These are phyloP conservation scores for Ustilago shanxiensis DNA, from an alignment of 1,284 basidiomycete genomes.

Conservation along the genomic window DNA sequence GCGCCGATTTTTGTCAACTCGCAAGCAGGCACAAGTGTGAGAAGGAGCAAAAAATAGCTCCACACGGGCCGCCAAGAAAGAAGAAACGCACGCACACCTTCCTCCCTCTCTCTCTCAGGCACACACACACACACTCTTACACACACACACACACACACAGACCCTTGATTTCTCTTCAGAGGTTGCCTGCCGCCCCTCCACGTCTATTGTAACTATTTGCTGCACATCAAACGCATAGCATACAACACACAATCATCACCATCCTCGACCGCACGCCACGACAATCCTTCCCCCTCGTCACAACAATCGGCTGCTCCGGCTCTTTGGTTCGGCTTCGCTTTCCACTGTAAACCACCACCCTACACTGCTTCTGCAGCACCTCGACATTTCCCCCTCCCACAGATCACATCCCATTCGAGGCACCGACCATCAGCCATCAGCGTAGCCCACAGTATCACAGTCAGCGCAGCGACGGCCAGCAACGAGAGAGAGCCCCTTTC, in stretches of 20 bases:
- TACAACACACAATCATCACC: not conserved
- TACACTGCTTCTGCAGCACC: too few relatives aligned
- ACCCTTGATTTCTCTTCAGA: not conserved
- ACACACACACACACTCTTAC: too few relatives aligned
- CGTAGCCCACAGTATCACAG: not conserved
- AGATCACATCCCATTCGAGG: not conserved
- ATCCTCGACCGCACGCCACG: not conserved
- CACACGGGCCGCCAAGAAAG: not conserved
- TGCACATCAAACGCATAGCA: not conserved
- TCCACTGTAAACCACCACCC: too few relatives aligned
- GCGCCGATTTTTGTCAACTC: too few relatives aligned
- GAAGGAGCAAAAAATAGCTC: too few relatives aligned
- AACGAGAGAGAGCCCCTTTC: too few relatives aligned
- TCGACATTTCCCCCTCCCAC: too few relatives aligned
- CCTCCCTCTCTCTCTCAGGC: too few relatives aligned
- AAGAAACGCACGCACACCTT: not conserved
- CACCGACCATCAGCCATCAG: too few relatives aligned
- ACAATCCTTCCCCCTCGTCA: not conserved
- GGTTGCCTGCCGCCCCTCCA: not conserved
- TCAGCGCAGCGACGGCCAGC: too few relatives aligned
- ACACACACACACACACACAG: constrained; percentile 6
- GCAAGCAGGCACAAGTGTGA: too few relatives aligned
- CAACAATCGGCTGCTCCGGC: constrained; percentile 1
- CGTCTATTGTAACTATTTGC: not conserved
- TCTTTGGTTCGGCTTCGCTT: not conserved